Evolutionary conservation across 73 alveolate species (phyloP), one percentile per base, ranked within the genome.

Genomic region (Paramecium sonneborni): DNA sequence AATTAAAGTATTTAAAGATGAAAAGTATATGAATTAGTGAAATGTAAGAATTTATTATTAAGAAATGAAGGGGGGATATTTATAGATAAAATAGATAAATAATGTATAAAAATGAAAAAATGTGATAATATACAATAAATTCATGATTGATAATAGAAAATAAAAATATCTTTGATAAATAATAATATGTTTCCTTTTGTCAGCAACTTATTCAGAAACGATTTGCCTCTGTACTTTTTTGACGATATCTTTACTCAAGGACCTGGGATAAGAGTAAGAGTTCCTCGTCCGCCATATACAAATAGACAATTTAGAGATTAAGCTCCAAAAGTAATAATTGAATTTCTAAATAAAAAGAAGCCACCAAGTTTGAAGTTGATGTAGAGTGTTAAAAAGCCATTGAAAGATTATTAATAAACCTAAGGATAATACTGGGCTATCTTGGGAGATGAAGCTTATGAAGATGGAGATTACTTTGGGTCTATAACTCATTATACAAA

Each of bases 231-330:
- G 43, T 79, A n/a, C 55, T 44, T 79, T 8, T 79, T 79, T 79
- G 90, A 79, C 20, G 90, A 79, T n/a, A 2, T 20, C n/a, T 44
- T 79, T 12, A 10, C 6, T 79, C 72, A 38, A 79, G 90, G 74
- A 2, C 41, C 44, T 10, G 90, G 90, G 8, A 15, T 74, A 12
- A 74, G 58, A 72, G 86, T 72, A 35, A 11, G 86, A 34, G 72
- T 79, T 23, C 90, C 90, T 24, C 38, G 90, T 9, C 90, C 90
- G 7, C 90, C 90, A 20, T 79, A 79, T 20, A 79, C 90, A 0
- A 79, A 79, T 44, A 24, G 18, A 41, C 23, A 79, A 24, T 79
- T 43, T 79, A 79, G 90, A 44, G 69, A 38, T 24, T 8, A 6
- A 39, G 90, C 55, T 79, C 90, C 90, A n/a, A 79, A 79, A 44